Evolutionary conservation across 495 filamentous ascomycete genomes (phyloP).

Genomic region (Penicillium simplicissimum): DNA sequence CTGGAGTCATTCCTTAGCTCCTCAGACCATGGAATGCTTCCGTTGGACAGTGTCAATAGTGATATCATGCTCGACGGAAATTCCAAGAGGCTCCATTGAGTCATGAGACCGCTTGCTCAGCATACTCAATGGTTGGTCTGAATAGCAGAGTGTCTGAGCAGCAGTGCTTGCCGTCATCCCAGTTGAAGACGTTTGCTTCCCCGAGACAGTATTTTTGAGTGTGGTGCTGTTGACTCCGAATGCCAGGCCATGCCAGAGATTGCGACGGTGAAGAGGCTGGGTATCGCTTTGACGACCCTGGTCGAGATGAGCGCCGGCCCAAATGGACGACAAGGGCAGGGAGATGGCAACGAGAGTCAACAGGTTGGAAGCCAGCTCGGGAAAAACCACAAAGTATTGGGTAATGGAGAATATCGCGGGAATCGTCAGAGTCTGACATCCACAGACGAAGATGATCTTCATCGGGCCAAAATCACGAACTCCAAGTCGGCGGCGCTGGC

Average conservation of each 20-base stretch:
- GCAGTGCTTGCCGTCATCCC: constrained; percentile 18
- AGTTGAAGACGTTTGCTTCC: constrained; percentile 7
- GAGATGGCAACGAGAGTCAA: constrained; percentile 70
- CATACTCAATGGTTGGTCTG: constrained; percentile 19
- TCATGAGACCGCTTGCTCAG: constrained; percentile 19
- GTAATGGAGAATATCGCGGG: constrained; percentile 77
- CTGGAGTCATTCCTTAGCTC: background rate
- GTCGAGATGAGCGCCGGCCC: constrained; percentile 57
- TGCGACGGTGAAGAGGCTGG: constrained; percentile 19
- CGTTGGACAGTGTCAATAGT: constrained; percentile 23
- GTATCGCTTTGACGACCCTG: constrained; percentile 12
- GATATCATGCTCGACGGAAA: constrained; percentile 39
- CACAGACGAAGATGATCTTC: constrained; percentile 72
- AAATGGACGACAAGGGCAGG: constrained; percentile 79
- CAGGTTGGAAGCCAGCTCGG: constrained; percentile 60
- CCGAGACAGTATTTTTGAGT: constrained; percentile 14
- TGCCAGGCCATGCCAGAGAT: constrained; percentile 32
- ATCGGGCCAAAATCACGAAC: constrained; percentile 64
- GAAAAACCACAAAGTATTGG: constrained; percentile 56
- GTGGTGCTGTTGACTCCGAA: constrained; percentile 22
- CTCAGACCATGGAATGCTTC: constrained; percentile 15
- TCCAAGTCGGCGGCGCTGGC: constrained; percentile 56
- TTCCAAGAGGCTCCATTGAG: constrained; percentile 26
- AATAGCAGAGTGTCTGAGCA: constrained; percentile 34
- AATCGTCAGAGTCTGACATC: constrained; percentile 74